phyloP scores from a whole-genome alignment of 1,139 yeast species.

The Yamadazyma dendronema region DNA sequence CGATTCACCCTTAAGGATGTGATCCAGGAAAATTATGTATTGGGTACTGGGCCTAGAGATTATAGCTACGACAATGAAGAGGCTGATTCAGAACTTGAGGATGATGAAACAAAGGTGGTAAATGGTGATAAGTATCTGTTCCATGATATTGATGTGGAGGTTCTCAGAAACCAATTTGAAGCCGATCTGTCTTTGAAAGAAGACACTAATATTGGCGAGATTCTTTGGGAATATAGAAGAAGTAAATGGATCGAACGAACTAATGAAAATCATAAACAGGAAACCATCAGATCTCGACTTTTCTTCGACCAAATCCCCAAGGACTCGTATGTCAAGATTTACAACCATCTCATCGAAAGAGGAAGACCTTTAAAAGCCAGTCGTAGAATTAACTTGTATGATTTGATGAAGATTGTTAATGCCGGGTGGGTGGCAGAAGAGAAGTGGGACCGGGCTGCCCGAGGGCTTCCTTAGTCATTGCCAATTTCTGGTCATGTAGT shows the following conservation, averaged over 20 bases:
- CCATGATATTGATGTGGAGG: constrained; percentile 13
- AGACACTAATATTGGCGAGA: constrained; percentile 38
- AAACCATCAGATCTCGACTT: constrained; percentile 21
- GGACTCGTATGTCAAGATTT: constrained; percentile 55
- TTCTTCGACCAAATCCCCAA: constrained; percentile 39
- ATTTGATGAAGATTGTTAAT: constrained; percentile 57
- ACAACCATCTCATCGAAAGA: constrained; percentile 56
- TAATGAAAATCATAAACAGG: constrained; percentile 14
- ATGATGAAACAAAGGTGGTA: constrained; percentile 13
- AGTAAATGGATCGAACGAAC: constrained; percentile 48
- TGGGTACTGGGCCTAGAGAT: constrained; percentile 6
- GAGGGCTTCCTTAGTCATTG: constrained; percentile 33
- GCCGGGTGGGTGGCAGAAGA: constrained; percentile 70
- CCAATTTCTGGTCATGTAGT: not conserved
- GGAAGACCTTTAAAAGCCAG: constrained; percentile 49
- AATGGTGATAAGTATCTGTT: constrained; percentile 6
- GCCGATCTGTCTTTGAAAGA: constrained; percentile 22
- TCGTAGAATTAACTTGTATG: constrained; percentile 58
- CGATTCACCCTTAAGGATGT: constrained; percentile 26
- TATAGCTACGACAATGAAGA: constrained; percentile 14
- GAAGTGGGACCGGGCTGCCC: constrained; percentile 61
- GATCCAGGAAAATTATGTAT: constrained; percentile 25
- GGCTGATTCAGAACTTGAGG: constrained; percentile 13
- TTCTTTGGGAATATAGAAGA: constrained; percentile 61
- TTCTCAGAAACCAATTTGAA: constrained; percentile 14